These are phyloP conservation scores for Sugiyamaella xylanicola DNA, from an alignment of 1,139 yeast species.

Conservation along the genomic window DNA sequence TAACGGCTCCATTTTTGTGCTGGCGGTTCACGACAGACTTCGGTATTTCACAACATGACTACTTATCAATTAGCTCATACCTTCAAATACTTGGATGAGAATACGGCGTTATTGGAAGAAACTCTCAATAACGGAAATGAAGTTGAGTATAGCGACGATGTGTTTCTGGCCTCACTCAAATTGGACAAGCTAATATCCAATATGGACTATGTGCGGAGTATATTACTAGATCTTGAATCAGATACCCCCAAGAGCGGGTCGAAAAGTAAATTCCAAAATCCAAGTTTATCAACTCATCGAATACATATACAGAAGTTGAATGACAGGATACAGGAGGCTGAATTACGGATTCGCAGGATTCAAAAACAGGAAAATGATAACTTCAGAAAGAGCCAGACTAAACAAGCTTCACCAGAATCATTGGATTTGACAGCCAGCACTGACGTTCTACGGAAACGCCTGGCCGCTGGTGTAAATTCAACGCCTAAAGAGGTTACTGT, in stretches of 20 bases:
- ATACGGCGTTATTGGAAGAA: slow-evolving; percentile 18
- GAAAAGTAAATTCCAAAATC: background rate
- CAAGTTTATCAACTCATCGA: slow-evolving; percentile 17
- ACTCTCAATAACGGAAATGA: background rate
- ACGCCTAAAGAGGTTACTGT: slow-evolving; percentile 4
- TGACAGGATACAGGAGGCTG: slow-evolving; percentile 29
- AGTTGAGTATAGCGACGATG: slow-evolving; percentile 25
- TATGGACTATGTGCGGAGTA: slow-evolving; percentile 33
- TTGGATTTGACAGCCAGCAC: background rate
- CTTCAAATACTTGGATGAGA: slow-evolving; percentile 20
- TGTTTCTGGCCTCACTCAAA: slow-evolving; percentile 30
- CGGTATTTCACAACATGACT: slow-evolving; percentile 5
- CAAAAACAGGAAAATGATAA: slow-evolving; percentile 23
- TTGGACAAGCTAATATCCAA: slow-evolving; percentile 31
- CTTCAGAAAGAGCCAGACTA: slow-evolving; percentile 18
- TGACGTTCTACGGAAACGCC: background rate
- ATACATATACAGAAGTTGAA: slow-evolving; percentile 28
- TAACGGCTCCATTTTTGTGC: no score
- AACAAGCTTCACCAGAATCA: slow-evolving; percentile 7
- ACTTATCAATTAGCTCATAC: slow-evolving; percentile 14
- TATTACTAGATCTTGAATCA: slow-evolving; percentile 30
- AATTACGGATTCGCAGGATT: slow-evolving; percentile 26
- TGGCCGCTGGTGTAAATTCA: background rate
- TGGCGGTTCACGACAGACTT: no score
- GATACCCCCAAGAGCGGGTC: background rate